A percentile compares a stretch with the other conserved stretches of the same genome.
Conservation (phyloP, 1,139 yeast genomes). For the Zygosaccharomyces sapae region DNA sequence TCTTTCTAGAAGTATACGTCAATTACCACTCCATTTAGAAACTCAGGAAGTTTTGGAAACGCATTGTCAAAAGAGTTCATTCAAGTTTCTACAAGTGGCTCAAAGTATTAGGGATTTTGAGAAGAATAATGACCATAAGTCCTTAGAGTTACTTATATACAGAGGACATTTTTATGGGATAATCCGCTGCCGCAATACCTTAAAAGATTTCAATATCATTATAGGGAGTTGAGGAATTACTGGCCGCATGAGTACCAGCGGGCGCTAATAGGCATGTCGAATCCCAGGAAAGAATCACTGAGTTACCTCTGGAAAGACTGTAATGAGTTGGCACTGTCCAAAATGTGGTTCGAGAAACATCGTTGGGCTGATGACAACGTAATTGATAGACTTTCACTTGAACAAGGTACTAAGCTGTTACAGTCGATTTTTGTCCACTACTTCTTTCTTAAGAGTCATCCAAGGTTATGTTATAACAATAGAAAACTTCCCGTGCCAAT, state of each 20-base stretch:
- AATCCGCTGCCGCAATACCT: conserved; percentile 18
- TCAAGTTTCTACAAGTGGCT: conserved; percentile 3
- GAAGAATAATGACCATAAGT: conserved; percentile 5
- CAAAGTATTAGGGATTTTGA: background rate
- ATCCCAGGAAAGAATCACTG: conserved; percentile 16
- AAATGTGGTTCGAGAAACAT: conserved; percentile 14
- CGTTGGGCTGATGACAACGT: conserved; percentile 12
- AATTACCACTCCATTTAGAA: conserved; percentile 16
- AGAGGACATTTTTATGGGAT: conserved; percentile 18
- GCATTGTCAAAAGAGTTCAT: conserved; percentile 4
- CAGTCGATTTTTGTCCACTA: conserved; percentile 19
- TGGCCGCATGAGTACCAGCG: conserved; percentile 27
- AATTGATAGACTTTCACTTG: conserved; percentile 7
- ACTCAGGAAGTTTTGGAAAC: conserved; percentile 14
- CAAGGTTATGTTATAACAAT: conserved; percentile 19
- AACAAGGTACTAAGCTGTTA: conserved; percentile 15
- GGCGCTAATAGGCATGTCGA: conserved; percentile 14
- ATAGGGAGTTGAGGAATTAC: conserved; percentile 16
- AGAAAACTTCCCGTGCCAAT: conserved; percentile 21
- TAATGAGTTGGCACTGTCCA: conserved; percentile 11
- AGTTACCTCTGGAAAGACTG: conserved; percentile 18
- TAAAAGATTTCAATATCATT: conserved; percentile 12
- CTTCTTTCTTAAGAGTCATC: conserved; percentile 19
- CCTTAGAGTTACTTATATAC: conserved; percentile 18
- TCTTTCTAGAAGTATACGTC: conserved; percentile 8